These are phyloP conservation scores for Ceriops decandra DNA, from an alignment of 345 rosid species.

Conservation along the genomic window DNA sequence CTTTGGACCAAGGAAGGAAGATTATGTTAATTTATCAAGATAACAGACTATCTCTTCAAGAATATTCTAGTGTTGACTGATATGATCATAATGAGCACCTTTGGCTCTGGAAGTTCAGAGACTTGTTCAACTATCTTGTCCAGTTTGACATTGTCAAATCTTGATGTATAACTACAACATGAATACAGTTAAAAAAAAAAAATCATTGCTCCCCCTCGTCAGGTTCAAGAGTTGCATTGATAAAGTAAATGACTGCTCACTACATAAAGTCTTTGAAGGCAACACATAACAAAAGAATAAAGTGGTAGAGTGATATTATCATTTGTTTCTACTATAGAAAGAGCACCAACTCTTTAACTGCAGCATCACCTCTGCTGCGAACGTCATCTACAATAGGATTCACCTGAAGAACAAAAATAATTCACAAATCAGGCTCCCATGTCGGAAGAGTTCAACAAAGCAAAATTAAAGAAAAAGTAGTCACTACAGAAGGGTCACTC, in stretches of 20 bases:
- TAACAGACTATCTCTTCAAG: neutral
- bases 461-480: neutral
- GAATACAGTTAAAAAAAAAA: neutral
- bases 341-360: slow-evolving; percentile 67
- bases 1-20: slow-evolving; percentile 1
- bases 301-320: neutral
- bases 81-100: slow-evolving; percentile 37
- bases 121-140: slow-evolving; percentile 54
- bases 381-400: slow-evolving; percentile 79
- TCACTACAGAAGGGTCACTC: neutral
- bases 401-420: slow-evolving; percentile 32
- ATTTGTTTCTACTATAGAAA: neutral
- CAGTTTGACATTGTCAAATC: slow-evolving; percentile 72
- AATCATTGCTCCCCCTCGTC: neutral
- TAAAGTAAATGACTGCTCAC: neutral
- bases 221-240: neutral
- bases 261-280: neutral
- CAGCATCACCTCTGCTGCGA: slow-evolving; percentile 68
- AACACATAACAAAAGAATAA: neutral
- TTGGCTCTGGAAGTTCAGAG: slow-evolving; percentile 59
- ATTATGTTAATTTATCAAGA: neutral
- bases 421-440: neutral
- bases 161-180: slow-evolving; percentile 62
- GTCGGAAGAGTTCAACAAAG: neutral
- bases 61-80: neutral